Evolutionary conservation across 768 basidiomycete genomes (phyloP).

Genomic region (Suillus lakei): DNA sequence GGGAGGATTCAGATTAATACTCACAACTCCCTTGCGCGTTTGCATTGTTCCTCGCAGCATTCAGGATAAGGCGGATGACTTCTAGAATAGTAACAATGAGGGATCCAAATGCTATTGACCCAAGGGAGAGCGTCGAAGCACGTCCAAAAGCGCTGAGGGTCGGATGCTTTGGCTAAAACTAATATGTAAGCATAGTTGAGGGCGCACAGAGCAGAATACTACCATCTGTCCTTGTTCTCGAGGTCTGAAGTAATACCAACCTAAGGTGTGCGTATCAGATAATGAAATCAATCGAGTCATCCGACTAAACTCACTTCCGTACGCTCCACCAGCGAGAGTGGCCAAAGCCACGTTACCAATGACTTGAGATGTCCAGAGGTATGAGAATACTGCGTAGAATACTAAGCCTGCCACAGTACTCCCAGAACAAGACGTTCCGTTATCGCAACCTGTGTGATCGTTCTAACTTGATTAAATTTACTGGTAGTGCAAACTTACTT

Average conservation of each 20-base stretch:
- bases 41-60: conserved; percentile 61
- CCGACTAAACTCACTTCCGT: conserved; percentile 47
- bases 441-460: conserved; percentile 49
- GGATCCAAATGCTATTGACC: conserved; percentile 85
- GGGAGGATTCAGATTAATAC: conserved; percentile 26
- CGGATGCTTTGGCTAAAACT: conserved; percentile 64
- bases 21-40: conserved; percentile 67
- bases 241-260: conserved; percentile 88
- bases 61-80: conserved; percentile 63
- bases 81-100: conserved; percentile 84
- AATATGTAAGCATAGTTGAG: conserved; percentile 1
- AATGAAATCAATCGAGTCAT: too few relatives aligned
- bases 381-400: conserved; percentile 82
- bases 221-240: conserved; percentile 65
- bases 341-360: conserved; percentile 79
- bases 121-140: conserved; percentile 78
- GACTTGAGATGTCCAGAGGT: conserved; percentile 85
- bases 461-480: not conserved
- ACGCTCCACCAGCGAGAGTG: conserved; percentile 81
- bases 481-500: conserved; percentile 42
- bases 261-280: conserved; percentile 12
- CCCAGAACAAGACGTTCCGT: conserved; percentile 63
- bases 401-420: conserved; percentile 79
- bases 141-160: conserved; percentile 73
- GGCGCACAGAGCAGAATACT: conserved; percentile 17